Conservation (phyloP, 805 yeast species). For the Isabelozyma heimii region DNA sequence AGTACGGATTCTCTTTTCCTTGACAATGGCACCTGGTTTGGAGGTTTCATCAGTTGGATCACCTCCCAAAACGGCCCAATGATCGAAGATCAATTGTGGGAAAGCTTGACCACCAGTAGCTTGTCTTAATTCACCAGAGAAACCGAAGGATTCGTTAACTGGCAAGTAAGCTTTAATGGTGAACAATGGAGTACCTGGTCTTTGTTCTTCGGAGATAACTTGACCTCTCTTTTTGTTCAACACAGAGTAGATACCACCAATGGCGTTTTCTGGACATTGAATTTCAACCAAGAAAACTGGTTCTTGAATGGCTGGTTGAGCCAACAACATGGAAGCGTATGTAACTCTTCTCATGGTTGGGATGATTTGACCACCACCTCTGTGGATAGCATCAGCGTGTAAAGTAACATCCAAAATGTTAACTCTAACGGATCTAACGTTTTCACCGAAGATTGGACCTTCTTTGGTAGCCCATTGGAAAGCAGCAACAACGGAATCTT, state of each 20-base stretch:
- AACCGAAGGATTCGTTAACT: constrained; percentile 99
- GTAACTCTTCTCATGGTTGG: constrained; percentile 99
- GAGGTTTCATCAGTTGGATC: constrained; percentile 86
- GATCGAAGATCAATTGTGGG: constrained; percentile 99
- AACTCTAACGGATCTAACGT: constrained; percentile 92
- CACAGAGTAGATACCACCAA: constrained; percentile 99
- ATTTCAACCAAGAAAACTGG: constrained; percentile 99
- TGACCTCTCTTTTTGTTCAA: constrained; percentile 99
- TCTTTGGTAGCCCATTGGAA: constrained; percentile 99
- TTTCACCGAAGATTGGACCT: constrained; percentile 98
- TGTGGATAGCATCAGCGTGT: constrained; percentile 99
- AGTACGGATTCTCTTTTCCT: constrained; percentile 81
- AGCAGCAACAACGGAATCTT: constrained; percentile 99
- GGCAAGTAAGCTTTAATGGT: constrained; percentile 99
- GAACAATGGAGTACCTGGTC: constrained; percentile 99
- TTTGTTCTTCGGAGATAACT: constrained; percentile 98
- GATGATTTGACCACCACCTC: constrained; percentile 99
- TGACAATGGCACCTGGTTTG: constrained; percentile 61
- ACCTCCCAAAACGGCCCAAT: constrained; percentile 90
- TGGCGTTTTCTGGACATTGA: constrained; percentile 98
- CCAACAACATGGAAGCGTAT: constrained; percentile 96
- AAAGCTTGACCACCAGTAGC: constrained; percentile 99
- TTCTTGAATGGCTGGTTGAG: constrained; percentile 98
- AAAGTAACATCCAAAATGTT: constrained; percentile 98
- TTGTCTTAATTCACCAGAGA: constrained; percentile 99